Evolutionary conservation across 2,329 filamentous ascomycete genomes (phyloP), one percentile per base, ranked within the genome.

Genomic region (Thermoascus crustaceus): DNA sequence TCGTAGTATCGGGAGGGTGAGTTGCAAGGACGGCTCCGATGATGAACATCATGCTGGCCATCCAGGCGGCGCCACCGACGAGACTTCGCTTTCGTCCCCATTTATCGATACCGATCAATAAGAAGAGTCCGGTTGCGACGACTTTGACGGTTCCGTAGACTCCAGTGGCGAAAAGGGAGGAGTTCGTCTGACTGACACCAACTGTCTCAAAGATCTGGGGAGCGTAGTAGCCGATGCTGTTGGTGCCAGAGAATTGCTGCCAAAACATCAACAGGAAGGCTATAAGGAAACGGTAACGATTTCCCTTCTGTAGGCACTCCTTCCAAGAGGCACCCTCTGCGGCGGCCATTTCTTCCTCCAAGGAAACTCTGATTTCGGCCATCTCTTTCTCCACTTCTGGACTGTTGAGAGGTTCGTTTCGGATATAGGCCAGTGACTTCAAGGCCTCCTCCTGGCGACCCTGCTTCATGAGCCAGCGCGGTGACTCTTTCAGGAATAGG

Each of bases 391-490:
- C 39, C 7, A 61, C 47, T 7, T 35, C 40, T 13, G 53, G 52
- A 27, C 46, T 52, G 21, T 45, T 40, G 6, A 41, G 30, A 1
- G 48, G 20, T 32, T 57, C 55, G 38, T 55, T 58, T 4, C 57
- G 55, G 35, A 63, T 61, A 37, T 60, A 60, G 7, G 56, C 51
- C 2, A 65, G 48, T 0, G 57, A 55, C 7, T 45, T 39, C 6
- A 56, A 58, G 1, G 70, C 71, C 13, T 69, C 65, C 4, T 63
- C 53, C 11, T 65, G 52, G 2, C 63, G 61, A 36, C 66, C 66
- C 54, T 72, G 67, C 45, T 68, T 66, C n/a, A 70, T 64, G n/a
- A 73, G 60, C 68, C 69, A 74, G 11, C 71, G 64, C 1, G 71
- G 68, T 2, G 63, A 68, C 39, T 73, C 71, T 35, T 69, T 71